phyloP scores from a whole-genome alignment of 495 filamentous ascomycete genomes.

The Delitschia confertaspora region DNA sequence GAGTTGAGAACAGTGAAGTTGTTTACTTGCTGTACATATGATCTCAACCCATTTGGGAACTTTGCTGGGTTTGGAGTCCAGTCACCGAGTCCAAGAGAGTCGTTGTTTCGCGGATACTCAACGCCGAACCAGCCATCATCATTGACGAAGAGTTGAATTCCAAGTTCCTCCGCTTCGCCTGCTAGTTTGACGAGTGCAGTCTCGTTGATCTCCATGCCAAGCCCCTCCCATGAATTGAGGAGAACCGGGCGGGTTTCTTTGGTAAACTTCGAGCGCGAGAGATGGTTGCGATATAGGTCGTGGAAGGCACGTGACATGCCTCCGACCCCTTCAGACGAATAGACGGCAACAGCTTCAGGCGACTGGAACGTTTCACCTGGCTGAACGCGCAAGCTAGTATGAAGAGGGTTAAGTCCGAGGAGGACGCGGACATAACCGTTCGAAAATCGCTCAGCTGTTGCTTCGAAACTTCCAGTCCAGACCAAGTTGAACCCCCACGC shows the following conservation, averaged over 20 bases:
- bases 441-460: slow-evolving; percentile 46
- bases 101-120: slow-evolving; percentile 43
- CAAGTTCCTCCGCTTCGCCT: slow-evolving; percentile 42
- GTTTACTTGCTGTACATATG: slow-evolving; percentile 40
- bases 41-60: slow-evolving; percentile 45
- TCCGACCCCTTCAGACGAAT: slow-evolving; percentile 43
- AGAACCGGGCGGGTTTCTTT: slow-evolving; percentile 41
- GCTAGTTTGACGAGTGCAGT: slow-evolving; percentile 42
- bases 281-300: slow-evolving; percentile 45
- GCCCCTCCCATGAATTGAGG: slow-evolving; percentile 52
- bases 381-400: slow-evolving; percentile 41
- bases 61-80: slow-evolving; percentile 44
- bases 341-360: slow-evolving; percentile 47
- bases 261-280: slow-evolving; percentile 45
- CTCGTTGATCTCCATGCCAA: slow-evolving; percentile 42
- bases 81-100: slow-evolving; percentile 46
- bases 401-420: slow-evolving; percentile 44
- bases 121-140: slow-evolving; percentile 54
- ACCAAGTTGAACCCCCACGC: slow-evolving; percentile 49
- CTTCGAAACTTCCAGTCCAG: slow-evolving; percentile 46
- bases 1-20: slow-evolving; percentile 38
- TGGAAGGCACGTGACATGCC: slow-evolving; percentile 49
- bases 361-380: slow-evolving; percentile 43
- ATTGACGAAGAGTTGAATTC: slow-evolving; percentile 46
- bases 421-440: slow-evolving; percentile 46